A percentile compares a stretch with the other conserved stretches of the same genome.
Evolutionary conservation across 2,329 filamentous ascomycete species (phyloP).

Genomic region (Fusarium begoniae): DNA sequence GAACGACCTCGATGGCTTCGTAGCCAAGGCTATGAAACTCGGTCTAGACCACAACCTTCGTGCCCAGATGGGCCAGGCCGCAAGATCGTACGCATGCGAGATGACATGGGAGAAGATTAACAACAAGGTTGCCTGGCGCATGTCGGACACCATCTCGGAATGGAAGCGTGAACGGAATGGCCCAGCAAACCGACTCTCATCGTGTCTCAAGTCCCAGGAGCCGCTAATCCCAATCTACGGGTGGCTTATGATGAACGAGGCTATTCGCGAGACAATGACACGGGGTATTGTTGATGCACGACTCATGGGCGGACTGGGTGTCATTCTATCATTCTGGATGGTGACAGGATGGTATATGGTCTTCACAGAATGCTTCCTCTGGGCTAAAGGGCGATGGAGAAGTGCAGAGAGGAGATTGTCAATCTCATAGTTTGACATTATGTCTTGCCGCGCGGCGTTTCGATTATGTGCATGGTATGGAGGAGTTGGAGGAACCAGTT

Average conservation of each 20-base stretch:
- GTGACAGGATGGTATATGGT: conserved; percentile 59
- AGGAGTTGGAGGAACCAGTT: conserved; percentile 5
- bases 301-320: conserved; percentile 54
- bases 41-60: conserved; percentile 57
- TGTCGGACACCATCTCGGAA: conserved; percentile 63
- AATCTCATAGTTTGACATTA: conserved; percentile 12
- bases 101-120: conserved; percentile 79
- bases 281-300: conserved; percentile 54
- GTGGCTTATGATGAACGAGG: conserved; percentile 56
- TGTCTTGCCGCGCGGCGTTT: not conserved
- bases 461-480: not conserved
- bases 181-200: conserved; percentile 14
- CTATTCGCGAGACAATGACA: conserved; percentile 48
- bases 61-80: conserved; percentile 54
- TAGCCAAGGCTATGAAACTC: conserved; percentile 61
- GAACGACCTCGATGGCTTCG: conserved; percentile 67
- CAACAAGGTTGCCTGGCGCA: conserved; percentile 72
- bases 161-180: conserved; percentile 48
- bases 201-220: conserved; percentile 34
- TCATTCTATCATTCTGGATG: conserved; percentile 60
- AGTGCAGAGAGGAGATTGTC: conserved; percentile 40
- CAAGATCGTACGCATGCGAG: conserved; percentile 66
- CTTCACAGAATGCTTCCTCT: conserved; percentile 57
- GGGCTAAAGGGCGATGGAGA: conserved; percentile 48
- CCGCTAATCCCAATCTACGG: conserved; percentile 53